A percentile compares a stretch with the other conserved stretches of the same genome.
phyloP scores from a whole-genome alignment of 2,329 filamentous ascomycete species.

The Fusarium nematophilum region DNA sequence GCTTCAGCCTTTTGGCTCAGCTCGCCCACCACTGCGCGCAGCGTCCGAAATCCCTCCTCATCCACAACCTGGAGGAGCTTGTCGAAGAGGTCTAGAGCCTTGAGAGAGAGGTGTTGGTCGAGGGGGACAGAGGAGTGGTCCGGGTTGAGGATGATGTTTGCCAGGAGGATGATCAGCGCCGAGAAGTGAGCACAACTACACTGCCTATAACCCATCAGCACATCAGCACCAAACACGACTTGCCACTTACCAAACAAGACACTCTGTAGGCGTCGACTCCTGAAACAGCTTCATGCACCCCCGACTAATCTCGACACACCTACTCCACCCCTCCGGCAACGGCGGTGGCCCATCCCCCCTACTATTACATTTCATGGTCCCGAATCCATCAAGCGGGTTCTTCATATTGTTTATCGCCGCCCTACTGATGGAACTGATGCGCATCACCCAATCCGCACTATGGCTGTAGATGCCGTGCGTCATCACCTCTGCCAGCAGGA shows the following conservation, averaged over 20 bases:
- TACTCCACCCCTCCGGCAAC: slow-evolving; percentile 46
- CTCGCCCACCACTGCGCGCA: slow-evolving; percentile 31
- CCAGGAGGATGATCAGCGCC: slow-evolving; percentile 48
- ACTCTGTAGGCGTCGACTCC: slow-evolving; percentile 45
- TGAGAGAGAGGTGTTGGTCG: slow-evolving; percentile 45
- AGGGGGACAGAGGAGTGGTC: slow-evolving; percentile 36
- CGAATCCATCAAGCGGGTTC: neutral
- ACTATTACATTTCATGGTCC: neutral
- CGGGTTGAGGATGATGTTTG: slow-evolving; percentile 48
- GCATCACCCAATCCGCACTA: slow-evolving; percentile 52
- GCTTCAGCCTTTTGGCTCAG: slow-evolving; percentile 33
- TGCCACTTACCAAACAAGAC: slow-evolving; percentile 46
- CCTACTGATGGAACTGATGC: slow-evolving; percentile 45
- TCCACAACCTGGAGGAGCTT: slow-evolving; percentile 36
- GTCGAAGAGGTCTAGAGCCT: slow-evolving; percentile 45
- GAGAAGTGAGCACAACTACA: slow-evolving; percentile 49
- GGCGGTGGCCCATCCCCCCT: slow-evolving; percentile 25
- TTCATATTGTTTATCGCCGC: slow-evolving; percentile 40
- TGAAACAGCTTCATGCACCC: slow-evolving; percentile 50
- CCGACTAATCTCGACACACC: slow-evolving; percentile 49
- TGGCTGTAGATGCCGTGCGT: slow-evolving; percentile 54
- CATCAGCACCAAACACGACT: accelerated
- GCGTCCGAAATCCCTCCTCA: slow-evolving; percentile 22
- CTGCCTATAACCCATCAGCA: slow-evolving; percentile 33
- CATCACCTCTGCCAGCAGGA: slow-evolving; percentile 50